A percentile compares a stretch with the other conserved stretches of the same genome.
Evolutionary conservation across 78 protist species (phyloP).

Genomic region (Polysphondylium violaceum): DNA sequence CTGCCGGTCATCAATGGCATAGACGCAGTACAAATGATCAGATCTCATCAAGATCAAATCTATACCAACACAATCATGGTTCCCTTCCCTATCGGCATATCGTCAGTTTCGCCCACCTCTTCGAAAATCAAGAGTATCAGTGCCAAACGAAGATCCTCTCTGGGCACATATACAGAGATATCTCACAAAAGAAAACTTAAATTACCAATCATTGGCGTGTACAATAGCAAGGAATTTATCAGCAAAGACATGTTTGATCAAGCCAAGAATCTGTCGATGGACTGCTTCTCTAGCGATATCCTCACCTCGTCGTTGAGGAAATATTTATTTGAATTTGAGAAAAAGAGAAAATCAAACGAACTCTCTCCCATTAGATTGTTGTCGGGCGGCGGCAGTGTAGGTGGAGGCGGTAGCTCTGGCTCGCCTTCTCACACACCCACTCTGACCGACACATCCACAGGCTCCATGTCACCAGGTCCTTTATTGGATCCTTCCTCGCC

Average conservation of each 20-base stretch:
- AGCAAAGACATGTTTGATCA: not conserved
- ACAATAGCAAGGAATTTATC: not conserved
- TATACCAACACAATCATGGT: slow-evolving; percentile 5
- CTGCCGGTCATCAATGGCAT: slow-evolving; percentile 12
- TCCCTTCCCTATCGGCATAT: not conserved
- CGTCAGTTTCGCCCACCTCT: not conserved
- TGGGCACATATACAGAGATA: slow-evolving; percentile 9
- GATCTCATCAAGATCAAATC: slow-evolving; percentile 8
- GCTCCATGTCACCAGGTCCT: no score
- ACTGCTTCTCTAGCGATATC: not conserved
- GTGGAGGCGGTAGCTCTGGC: no score
- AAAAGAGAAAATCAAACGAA: slow-evolving; percentile 23
- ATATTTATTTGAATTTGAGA: not conserved
- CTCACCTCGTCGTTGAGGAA: not conserved
- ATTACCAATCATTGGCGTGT: slow-evolving; percentile 32
- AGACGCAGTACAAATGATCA: slow-evolving; percentile 12
- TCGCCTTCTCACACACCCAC: no score
- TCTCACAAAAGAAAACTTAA: slow-evolving; percentile 19
- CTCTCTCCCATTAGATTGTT: slow-evolving; percentile 41
- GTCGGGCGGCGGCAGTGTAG: slow-evolving; percentile 8
- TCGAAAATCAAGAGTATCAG: not conserved
- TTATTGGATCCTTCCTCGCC: no score
- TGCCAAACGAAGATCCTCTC: not conserved
- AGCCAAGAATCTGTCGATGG: slow-evolving; percentile 1
- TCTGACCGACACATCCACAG: no score